These are phyloP conservation scores for Chrysoporthe cubensis DNA, from an alignment of 2,329 filamentous ascomycete genomes.

Conservation along the genomic window DNA sequence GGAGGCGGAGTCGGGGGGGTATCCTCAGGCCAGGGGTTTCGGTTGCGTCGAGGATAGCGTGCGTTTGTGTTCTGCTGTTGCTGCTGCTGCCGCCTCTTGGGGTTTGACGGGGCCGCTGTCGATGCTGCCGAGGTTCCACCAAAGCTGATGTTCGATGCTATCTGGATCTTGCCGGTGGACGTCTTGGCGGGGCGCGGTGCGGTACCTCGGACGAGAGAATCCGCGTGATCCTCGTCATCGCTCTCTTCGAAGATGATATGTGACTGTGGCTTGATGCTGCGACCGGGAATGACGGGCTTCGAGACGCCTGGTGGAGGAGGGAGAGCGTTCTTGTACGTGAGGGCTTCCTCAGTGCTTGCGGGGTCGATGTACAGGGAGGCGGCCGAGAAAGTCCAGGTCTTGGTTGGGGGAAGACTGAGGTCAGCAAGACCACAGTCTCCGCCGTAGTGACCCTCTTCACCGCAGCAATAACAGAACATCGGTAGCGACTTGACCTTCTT, in stretches of 20 bases:
- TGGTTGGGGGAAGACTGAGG: conserved; percentile 29
- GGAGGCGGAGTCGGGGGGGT: conserved; percentile 7
- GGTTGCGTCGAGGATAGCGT: conserved; percentile 21
- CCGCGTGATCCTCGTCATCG: conserved; percentile 49
- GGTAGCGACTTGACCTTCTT: conserved; percentile 55
- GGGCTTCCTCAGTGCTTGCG: conserved; percentile 43
- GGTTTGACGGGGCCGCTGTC: not conserved
- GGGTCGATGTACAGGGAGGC: conserved; percentile 54
- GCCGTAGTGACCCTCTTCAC: conserved; percentile 57
- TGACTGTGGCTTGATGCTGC: conserved; percentile 38
- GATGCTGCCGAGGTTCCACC: conserved; percentile 7
- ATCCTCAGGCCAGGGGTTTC: conserved; percentile 6
- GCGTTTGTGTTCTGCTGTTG: not conserved
- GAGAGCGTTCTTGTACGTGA: conserved; percentile 37
- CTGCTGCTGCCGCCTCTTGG: conserved; percentile 17
- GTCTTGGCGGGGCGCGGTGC: not conserved
- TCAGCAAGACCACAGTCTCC: conserved; percentile 52
- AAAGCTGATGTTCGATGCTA: conserved; percentile 29
- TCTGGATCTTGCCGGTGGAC: conserved; percentile 24
- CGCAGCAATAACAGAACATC: conserved; percentile 61
- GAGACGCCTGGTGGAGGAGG: conserved; percentile 17
- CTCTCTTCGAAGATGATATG: conserved; percentile 52
- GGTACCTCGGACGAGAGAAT: conserved; percentile 41
- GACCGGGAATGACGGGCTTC: conserved; percentile 34
- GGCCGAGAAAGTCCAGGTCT: conserved; percentile 58